These are phyloP conservation scores for Paecilomyces formosus DNA, from an alignment of 2,329 filamentous ascomycete species.

Conservation along the genomic window DNA sequence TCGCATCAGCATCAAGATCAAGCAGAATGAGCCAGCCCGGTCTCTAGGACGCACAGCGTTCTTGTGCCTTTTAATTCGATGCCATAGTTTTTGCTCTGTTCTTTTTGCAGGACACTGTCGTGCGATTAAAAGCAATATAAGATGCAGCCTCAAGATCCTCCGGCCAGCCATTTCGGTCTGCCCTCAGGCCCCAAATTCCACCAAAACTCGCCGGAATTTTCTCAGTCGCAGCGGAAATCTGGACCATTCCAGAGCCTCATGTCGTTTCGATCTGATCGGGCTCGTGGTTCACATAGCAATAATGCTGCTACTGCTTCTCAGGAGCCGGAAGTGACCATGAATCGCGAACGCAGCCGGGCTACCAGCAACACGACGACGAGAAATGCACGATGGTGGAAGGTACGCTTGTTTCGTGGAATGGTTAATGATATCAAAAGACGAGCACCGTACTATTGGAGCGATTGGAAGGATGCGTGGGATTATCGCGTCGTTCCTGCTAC, in stretches of 20 bases:
- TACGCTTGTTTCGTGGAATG: constrained; percentile 72
- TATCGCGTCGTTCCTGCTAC: constrained; percentile 83
- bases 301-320: background rate
- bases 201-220: constrained; percentile 9
- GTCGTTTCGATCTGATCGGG: constrained; percentile 12
- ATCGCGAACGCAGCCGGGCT: constrained; percentile 5
- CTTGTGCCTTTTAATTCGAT: background rate
- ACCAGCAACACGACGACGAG: constrained; percentile 5
- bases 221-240: constrained; percentile 17
- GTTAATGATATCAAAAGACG: constrained; percentile 67
- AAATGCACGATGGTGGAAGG: constrained; percentile 60
- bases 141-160: constrained; percentile 8
- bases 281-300: constrained; percentile 2
- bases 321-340: background rate
- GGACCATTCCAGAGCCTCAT: constrained; percentile 16
- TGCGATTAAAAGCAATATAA: background rate
- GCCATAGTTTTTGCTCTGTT: background rate
- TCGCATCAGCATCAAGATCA: no score
- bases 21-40: background rate
- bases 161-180: constrained; percentile 16
- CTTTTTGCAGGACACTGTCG: background rate
- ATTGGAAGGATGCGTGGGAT: constrained; percentile 83
- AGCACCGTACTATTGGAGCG: constrained; percentile 69
- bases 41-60: background rate
- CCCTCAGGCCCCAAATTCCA: constrained; percentile 20